Conservation (phyloP, 257 asterid genomes). For the Solanum paucissectum region DNA sequence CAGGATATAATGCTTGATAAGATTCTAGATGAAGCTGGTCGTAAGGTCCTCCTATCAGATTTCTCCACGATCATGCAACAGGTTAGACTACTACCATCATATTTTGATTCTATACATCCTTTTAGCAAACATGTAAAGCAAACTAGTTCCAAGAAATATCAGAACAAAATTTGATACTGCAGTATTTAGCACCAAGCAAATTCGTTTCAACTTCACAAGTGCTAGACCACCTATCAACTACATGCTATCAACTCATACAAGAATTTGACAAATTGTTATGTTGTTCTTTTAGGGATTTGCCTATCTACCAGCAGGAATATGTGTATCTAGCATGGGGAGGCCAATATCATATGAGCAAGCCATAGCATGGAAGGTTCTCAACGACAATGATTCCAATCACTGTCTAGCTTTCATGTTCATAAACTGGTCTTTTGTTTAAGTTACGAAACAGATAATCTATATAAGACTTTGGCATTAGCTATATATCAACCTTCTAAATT, state of each 20-base stretch:
- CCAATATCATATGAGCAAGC: conserved; percentile 80
- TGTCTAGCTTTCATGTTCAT: conserved; percentile 91
- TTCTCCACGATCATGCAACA: conserved; percentile 93
- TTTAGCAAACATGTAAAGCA: background rate
- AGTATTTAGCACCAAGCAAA: background rate
- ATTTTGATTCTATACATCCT: background rate
- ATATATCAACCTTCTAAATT: background rate
- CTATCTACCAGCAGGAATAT: conserved; percentile 66
- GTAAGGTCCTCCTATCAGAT: conserved; percentile 64
- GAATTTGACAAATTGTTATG: background rate
- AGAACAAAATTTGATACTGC: background rate
- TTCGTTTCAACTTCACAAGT: background rate
- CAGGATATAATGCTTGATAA: conserved; percentile 90
- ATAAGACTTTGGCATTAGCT: background rate
- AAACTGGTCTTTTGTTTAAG: conserved; percentile 81
- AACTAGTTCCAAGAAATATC: background rate
- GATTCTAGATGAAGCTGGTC: conserved; percentile 73
- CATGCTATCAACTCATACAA: background rate
- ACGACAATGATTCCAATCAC: conserved; percentile 65
- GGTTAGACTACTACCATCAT: conserved; percentile 23
- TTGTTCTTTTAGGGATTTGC: conserved; percentile 53
- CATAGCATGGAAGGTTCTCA: conserved; percentile 76
- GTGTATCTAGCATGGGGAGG: conserved; percentile 93
- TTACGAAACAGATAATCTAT: background rate
- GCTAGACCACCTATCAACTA: background rate